Base-by-base conservation (phyloP, 2,329 filamentous ascomycete species). In the Monilinia fructicola region DNA sequence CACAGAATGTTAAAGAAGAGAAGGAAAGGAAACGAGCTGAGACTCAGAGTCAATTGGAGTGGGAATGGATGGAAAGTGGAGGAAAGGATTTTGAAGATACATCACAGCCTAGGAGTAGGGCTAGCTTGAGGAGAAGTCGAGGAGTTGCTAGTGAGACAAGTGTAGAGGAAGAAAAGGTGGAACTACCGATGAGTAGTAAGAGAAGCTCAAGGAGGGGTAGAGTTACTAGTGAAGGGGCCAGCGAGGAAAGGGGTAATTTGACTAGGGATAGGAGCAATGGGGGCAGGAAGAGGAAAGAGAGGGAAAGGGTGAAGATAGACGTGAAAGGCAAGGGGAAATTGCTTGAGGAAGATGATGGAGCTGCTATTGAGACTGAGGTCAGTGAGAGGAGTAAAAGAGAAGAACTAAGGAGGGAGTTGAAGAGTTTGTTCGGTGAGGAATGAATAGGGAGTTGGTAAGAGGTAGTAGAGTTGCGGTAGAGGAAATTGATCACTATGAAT, bases 361-460 rank as follows among this genome's bases (percentile, higher is more conserved):
- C 26, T n/a, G 53, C 52, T 42, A 14, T 23, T 11, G 11, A 18
- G 23, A 50, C 59, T 58, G 65, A 54, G 26, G 35, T 23, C 44
- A 59, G 54, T 1, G 38, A 69, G 52, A 64, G 71, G 66, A 31
- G 65, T 31, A 68, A 42, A 23, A 70, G 64, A 16, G 64, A 71
- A 46, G 65, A 71, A 18, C 66, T 73, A 59, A 68, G 72, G 35
- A 70, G 52, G 55, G 72, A 74, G 35, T 64, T 73, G 66, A 71
- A 55, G 31, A 64, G 53, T 44, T 68, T 73, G 61, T 74, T 73
- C 68, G 55, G 60, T 58, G 67, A 70, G 28, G 67, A 73, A 50
- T 67, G 63, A 61, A 18, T 38, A n/a, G 10, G 10, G 1, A 6
- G 9, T 21, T 3, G 1, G 2, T 42, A 16, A 21, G 38, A 56